Conservation (phyloP, 1,284 basidiomycete species). For the Rhodofomes roseus region DNA sequence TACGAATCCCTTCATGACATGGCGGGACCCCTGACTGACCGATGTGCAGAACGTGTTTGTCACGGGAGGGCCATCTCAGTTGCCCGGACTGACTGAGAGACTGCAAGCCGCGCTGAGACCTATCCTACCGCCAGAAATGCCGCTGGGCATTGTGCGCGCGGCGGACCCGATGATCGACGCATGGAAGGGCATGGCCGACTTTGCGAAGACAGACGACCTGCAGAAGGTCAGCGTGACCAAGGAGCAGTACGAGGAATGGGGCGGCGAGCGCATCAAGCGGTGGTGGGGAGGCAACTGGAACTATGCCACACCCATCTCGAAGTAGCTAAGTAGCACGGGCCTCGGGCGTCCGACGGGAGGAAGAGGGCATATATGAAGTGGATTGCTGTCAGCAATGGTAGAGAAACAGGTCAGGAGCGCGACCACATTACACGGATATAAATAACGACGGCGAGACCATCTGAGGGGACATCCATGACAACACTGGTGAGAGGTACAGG, state of each 20-base stretch:
- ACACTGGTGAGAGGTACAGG: constrained; percentile 14
- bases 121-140: constrained; percentile 77
- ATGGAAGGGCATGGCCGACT: constrained; percentile 91
- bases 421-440: constrained; percentile 7
- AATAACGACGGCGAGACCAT: constrained; percentile 11
- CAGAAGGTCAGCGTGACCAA: constrained; percentile 56
- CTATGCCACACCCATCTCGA: constrained; percentile 19
- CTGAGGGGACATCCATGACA: constrained; percentile 13
- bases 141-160: constrained; percentile 59
- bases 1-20: constrained; percentile 6
- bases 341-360: not conserved
- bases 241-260: constrained; percentile 89
- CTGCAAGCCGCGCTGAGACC: constrained; percentile 73
- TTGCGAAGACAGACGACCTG: constrained; percentile 65
- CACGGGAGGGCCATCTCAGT: constrained; percentile 78
- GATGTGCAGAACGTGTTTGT: constrained; percentile 79
- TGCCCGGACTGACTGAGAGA: constrained; percentile 70
- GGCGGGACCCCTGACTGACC: not conserved
- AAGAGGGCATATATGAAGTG: not conserved
- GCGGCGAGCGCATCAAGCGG: constrained; percentile 72
- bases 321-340: not conserved
- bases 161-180: constrained; percentile 74
- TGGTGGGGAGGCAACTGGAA: constrained; percentile 91
- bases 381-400: not conserved
- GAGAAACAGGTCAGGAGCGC: not conserved